phyloP scores from a whole-genome alignment of 2,329 filamentous ascomycete genomes.

The Fusarium hainanense region DNA sequence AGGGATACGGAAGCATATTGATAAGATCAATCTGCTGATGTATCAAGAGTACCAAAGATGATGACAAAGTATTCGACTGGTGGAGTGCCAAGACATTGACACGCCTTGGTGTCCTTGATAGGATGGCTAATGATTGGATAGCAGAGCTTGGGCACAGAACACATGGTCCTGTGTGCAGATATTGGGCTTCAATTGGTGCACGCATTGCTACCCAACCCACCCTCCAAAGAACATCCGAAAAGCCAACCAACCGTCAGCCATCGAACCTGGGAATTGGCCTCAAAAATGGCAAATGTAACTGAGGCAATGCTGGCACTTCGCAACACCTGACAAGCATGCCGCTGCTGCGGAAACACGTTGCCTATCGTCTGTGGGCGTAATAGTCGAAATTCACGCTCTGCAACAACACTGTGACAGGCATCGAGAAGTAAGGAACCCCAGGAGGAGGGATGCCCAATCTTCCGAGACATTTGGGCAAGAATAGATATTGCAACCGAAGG shows the following conservation, averaged over 20 bases:
- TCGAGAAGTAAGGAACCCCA: conserved; percentile 28
- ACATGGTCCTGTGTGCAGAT: conserved; percentile 42
- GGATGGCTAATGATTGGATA: conserved; percentile 41
- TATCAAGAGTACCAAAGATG: conserved; percentile 20
- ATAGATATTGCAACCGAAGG: conserved; percentile 34
- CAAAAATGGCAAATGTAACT: conserved; percentile 39
- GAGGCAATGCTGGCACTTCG: conserved; percentile 36
- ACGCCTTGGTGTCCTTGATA: conserved; percentile 16
- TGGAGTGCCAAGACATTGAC: conserved; percentile 30
- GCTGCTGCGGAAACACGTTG: conserved; percentile 43
- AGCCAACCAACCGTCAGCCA: conserved; percentile 23
- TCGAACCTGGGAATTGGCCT: conserved; percentile 22
- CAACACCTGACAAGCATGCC: conserved; percentile 38
- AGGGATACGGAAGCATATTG: conserved; percentile 17
- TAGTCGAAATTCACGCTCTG: conserved; percentile 22
- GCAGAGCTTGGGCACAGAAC: conserved; percentile 42
- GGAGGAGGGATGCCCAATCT: conserved; percentile 44
- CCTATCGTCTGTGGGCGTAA: conserved; percentile 41
- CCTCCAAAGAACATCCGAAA: conserved; percentile 28
- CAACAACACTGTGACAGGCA: conserved; percentile 31
- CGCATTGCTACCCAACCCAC: conserved; percentile 55
- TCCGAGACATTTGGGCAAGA: conserved; percentile 37
- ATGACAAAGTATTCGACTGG: conserved; percentile 24
- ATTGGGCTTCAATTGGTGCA: conserved; percentile 53
- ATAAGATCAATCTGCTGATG: conserved; percentile 21